Conservation (phyloP, 2,329 filamentous ascomycete species). For the Colletotrichum ledebouriae region DNA sequence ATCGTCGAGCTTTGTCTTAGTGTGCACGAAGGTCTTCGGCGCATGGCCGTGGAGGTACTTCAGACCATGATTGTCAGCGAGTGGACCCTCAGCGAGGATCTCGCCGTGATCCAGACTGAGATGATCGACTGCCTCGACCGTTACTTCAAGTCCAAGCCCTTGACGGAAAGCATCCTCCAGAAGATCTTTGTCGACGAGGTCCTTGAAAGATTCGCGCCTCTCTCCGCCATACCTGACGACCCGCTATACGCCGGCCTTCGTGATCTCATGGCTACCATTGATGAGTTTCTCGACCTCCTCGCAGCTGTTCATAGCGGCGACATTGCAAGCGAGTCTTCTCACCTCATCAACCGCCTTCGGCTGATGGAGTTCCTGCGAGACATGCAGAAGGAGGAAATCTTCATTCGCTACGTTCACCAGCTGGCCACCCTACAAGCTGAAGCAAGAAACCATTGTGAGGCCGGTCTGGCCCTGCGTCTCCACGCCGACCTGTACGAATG, state of each 20-base stretch:
- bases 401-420: constrained; percentile 95
- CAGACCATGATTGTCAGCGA: constrained; percentile 99
- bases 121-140: constrained; percentile 94
- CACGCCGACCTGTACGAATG: constrained; percentile 95
- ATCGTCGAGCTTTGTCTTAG: constrained; percentile 96
- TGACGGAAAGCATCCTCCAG: constrained; percentile 90
- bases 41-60: constrained; percentile 91
- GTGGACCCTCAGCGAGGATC: constrained; percentile 94
- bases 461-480: constrained; percentile 87
- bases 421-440: constrained; percentile 82
- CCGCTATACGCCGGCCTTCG: constrained; percentile 81
- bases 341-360: constrained; percentile 88
- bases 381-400: constrained; percentile 97
- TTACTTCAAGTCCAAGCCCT: constrained; percentile 88
- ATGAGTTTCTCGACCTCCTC: constrained; percentile 91
- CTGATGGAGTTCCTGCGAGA: constrained; percentile 97
- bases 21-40: constrained; percentile 90
- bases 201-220: constrained; percentile 80
- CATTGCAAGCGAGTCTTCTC: constrained; percentile 78
- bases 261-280: constrained; percentile 84
- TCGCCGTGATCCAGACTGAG: constrained; percentile 92
- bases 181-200: constrained; percentile 93
- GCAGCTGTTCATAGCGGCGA: constrained; percentile 89
- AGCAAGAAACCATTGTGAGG: constrained; percentile 85
- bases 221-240: constrained; percentile 76